These are phyloP conservation scores for Colletotrichum sp. DNA, from an alignment of 2,329 filamentous ascomycete genomes.

Conservation along the genomic window DNA sequence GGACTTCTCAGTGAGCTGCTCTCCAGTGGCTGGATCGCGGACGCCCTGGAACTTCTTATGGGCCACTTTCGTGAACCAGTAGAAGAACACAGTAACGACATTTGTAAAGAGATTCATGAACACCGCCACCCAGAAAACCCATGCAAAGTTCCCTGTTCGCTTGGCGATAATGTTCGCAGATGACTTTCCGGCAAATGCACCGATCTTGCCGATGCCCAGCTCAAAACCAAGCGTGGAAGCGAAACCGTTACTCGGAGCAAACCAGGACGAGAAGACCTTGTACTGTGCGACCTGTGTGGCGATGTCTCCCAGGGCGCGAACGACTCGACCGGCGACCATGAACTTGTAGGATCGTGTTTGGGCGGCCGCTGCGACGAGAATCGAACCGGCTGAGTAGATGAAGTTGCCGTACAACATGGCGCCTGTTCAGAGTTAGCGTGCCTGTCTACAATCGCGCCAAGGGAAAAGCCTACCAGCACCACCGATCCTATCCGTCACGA, in stretches of 20 bases:
- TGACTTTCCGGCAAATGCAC: constrained; percentile 63
- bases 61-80: constrained; percentile 58
- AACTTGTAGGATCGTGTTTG: constrained; percentile 62
- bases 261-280: constrained; percentile 70
- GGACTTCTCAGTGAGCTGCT: constrained; percentile 62
- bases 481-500: constrained; percentile 63
- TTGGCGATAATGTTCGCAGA: constrained; percentile 64
- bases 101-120: constrained; percentile 71
- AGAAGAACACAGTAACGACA: constrained; percentile 56
- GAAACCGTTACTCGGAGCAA: constrained; percentile 65
- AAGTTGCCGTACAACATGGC: constrained; percentile 42
- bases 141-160: constrained; percentile 63
- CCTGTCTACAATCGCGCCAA: accelerated
- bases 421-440: neutral
- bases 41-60: constrained; percentile 50
- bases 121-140: constrained; percentile 66
- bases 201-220: constrained; percentile 66
- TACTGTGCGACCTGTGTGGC: constrained; percentile 69
- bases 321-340: constrained; percentile 62
- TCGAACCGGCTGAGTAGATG: constrained; percentile 61
- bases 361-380: constrained; percentile 63
- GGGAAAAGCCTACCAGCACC: constrained; percentile 48
- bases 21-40: constrained; percentile 61
- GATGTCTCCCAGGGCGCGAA: constrained; percentile 64
- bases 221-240: constrained; percentile 66